A percentile compares a stretch with the other conserved stretches of the same genome.
Evolutionary conservation across 2,329 filamentous ascomycete species (phyloP).

Genomic region (Xylaria sp.): DNA sequence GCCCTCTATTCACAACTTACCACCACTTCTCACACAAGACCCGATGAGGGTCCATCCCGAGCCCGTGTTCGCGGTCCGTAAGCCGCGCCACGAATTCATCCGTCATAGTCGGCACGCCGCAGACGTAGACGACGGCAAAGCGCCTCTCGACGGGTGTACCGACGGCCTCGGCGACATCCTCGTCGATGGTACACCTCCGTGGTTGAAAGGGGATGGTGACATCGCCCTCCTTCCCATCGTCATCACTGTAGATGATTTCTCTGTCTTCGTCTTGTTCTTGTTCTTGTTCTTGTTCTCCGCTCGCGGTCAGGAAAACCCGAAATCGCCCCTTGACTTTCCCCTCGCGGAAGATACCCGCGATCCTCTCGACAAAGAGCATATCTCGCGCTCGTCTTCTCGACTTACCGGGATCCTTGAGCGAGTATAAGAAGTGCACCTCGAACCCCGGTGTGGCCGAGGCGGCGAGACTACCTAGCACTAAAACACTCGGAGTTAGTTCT

Average conservation of each 20-base stretch:
- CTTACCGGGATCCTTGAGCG: constrained; percentile 53
- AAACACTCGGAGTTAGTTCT: too few relatives aligned
- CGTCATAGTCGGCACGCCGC: constrained; percentile 75
- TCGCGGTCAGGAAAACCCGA: constrained; percentile 59
- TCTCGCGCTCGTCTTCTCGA: background rate
- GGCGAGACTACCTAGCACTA: constrained; percentile 69
- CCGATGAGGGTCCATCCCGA: constrained; percentile 56
- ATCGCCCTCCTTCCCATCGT: constrained; percentile 21
- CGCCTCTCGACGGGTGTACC: constrained; percentile 50
- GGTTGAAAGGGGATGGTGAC: constrained; percentile 44
- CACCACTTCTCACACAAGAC: constrained; percentile 73
- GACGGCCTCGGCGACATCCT: constrained; percentile 56
- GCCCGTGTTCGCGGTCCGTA: constrained; percentile 43
- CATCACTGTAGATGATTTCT: constrained; percentile 15
- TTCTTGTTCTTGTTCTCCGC: background rate
- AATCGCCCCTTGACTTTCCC: constrained; percentile 54
- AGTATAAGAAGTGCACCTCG: constrained; percentile 72
- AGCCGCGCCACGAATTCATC: constrained; percentile 68
- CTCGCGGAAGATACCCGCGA: constrained; percentile 54
- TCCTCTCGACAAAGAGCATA: constrained; percentile 63
- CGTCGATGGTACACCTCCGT: constrained; percentile 54
- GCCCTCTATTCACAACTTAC: constrained; percentile 49
- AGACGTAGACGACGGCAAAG: constrained; percentile 70
- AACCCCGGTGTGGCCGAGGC: constrained; percentile 21
- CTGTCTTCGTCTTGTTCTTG: constrained; percentile 3